Conservation (phyloP, 768 basidiomycete genomes). For the Serpula lacrymans region DNA sequence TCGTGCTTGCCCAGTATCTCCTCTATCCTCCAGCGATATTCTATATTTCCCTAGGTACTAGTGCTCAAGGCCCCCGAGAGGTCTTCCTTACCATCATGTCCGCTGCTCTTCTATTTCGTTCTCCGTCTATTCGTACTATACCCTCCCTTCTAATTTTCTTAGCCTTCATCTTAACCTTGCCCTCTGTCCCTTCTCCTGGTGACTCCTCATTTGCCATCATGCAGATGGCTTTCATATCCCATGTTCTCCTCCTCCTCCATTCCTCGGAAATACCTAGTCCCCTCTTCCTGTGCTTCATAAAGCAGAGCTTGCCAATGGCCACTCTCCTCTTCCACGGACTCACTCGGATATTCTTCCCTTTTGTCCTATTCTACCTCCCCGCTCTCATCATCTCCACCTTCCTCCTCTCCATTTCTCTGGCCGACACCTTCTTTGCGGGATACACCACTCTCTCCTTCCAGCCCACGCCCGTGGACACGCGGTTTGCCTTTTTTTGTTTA, state of each 20-base stretch:
- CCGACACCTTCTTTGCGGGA: constrained; percentile 29
- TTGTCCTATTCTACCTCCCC: constrained; percentile 47
- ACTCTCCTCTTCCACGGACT: constrained; percentile 38
- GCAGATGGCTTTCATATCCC: constrained; percentile 32
- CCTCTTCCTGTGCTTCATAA: constrained; percentile 37
- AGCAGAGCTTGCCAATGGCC: constrained; percentile 41
- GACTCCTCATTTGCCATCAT: constrained; percentile 39
- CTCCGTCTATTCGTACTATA: constrained; percentile 27
- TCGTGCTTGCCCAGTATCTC: constrained; percentile 37
- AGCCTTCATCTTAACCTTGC: constrained; percentile 40
- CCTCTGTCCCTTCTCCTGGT: constrained; percentile 40
- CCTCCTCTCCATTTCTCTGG: constrained; percentile 47
- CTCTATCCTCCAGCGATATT: constrained; percentile 37
- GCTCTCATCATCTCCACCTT: constrained; percentile 39
- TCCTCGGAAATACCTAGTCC: constrained; percentile 43
- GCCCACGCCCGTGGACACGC: constrained; percentile 46
- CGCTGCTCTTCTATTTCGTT: constrained; percentile 30
- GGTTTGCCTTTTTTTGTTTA: constrained; percentile 40
- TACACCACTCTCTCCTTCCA: constrained; percentile 7
- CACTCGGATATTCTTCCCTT: constrained; percentile 35
- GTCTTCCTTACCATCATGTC: constrained; percentile 37
- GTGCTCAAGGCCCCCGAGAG: constrained; percentile 31
- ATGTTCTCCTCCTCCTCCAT: constrained; percentile 46
- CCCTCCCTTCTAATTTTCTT: constrained; percentile 38
- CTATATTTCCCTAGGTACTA: constrained; percentile 15